Base-by-base conservation (phyloP, 2,329 filamentous ascomycete genomes). In the Periglandula ipomoeae region DNA sequence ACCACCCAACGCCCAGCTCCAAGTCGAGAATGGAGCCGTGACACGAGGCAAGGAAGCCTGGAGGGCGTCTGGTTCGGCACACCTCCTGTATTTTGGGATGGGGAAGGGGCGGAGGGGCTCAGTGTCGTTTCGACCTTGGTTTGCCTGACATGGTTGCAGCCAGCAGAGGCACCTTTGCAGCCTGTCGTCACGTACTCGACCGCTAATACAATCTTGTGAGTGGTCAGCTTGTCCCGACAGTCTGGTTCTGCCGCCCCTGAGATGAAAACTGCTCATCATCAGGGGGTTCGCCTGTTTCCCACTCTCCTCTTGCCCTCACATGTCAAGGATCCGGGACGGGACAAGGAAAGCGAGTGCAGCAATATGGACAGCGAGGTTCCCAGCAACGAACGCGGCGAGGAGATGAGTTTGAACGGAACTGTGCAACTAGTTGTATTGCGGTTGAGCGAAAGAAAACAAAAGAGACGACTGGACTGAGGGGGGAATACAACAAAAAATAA, bases 221-320 rank as follows among this genome's bases (percentile, higher is more conserved):
- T 50, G 43, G 43, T 32, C 13, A 15, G 17, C 20, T 9, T 17
- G 35, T 48, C 41, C 50, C 50, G 46, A 47, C 42, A 51, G 46
- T 39, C 30, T 51, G 50, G 46, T 44, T 46, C 27, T 24, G 46
- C 50, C 50, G 50, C 19, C 20, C 19, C 9, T 24, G 30, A 20
- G 40, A 39, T 22, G 17, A 27, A 35, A 37, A 8, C 9, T 15
- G 6, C 20, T 22, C 17, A 23, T 19, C n/a, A 37, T 37, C 34
- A 19, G 34, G 15, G 9, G 17, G 4, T n/a, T 35, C 32, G 4
- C 17, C 26, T 2, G 8, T 19, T 40, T 19, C 9, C 22, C 19
- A 17, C 13, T 40, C 11, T 6, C 38, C 38, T 24, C 11, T 40
- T 19, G 17, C 22, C 10, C 22, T 40, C 7, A n/a, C 9, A 5